Base-by-base conservation (phyloP, 2,329 filamentous ascomycete species). In the Blastomyces parvus region DNA sequence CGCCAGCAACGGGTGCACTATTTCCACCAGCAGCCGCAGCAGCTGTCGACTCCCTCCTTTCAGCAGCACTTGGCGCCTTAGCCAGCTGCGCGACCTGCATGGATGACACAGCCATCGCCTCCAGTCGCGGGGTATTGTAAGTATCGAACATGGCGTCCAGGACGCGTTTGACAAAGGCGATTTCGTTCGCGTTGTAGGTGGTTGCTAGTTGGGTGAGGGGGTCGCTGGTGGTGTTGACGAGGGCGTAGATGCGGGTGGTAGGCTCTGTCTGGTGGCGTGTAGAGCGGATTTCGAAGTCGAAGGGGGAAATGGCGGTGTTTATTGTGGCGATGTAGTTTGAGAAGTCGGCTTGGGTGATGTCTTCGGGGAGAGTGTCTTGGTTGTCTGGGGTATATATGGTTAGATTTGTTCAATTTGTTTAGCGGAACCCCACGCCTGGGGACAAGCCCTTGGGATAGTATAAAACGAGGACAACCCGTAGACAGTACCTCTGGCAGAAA, bases 81-180 rank as follows among this genome's bases (percentile, higher is more conserved):
- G 81, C 79, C 3, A 95, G 78, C 68, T 90, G 87, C 61, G 89
- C 80, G 2, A 92, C 92, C 70, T 96, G 87, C 74, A 91, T 90
- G 55, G 85, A 83, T 14, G 86, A 88, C 3, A 97, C 79, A 3
- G 90, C 91, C 84, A 97, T 87, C 33, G 91, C 84, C 76, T 99
- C 93, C 70, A 86, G 85, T n/a, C 85, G 81, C 9, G 81, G 82
- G 0, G 87, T 90, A 72, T 97, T 97, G 78, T 91, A 86, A 25
- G 85, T 88, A 67, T 95, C 90, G 72, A 97, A 99, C 84, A 99
- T 96, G 69, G 84, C 86, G 73, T 97, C 92, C 0, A 99, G 83
- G 2, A 97, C 74, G 9, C 94, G 83, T 76, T 95, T 94, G 62
- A 97, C 84, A 73, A 91, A 99, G 0, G 89, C 86, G 40, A 97